phyloP scores from a whole-genome alignment of 805 yeast genomes.

The Saturnispora quitensis region DNA sequence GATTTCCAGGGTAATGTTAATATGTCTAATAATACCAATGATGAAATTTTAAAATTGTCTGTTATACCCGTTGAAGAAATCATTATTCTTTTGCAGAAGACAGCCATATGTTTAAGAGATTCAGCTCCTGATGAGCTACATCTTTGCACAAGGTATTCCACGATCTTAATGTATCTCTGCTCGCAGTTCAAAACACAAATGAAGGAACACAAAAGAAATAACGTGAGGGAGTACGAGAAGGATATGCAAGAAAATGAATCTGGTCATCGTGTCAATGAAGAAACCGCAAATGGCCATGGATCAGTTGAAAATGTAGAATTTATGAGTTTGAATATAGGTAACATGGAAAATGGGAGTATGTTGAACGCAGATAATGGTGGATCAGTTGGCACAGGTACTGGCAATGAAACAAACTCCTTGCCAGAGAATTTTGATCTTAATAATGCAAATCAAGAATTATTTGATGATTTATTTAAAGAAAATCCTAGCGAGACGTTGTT shows the following conservation, averaged over 20 bases:
- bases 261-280: neutral
- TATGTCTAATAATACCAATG: slow-evolving; percentile 6
- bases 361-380: slow-evolving; percentile 4
- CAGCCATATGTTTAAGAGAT: slow-evolving; percentile 67
- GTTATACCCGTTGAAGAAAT: slow-evolving; percentile 67
- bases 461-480: slow-evolving; percentile 26
- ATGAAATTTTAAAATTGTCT: slow-evolving; percentile 39
- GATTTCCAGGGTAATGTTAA: slow-evolving; percentile 8
- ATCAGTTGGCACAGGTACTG: slow-evolving; percentile 1
- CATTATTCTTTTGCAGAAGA: slow-evolving; percentile 52
- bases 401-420: neutral
- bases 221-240: slow-evolving; percentile 11
- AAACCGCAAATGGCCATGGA: neutral
- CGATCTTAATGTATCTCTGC: slow-evolving; percentile 65
- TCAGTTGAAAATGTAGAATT: neutral
- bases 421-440: slow-evolving; percentile 9
- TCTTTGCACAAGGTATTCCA: slow-evolving; percentile 69
- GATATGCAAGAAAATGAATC: slow-evolving; percentile 5
- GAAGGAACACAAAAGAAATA: slow-evolving; percentile 13
- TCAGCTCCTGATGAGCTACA: slow-evolving; percentile 88
- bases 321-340: slow-evolving; percentile 3
- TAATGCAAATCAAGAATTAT: slow-evolving; percentile 22
- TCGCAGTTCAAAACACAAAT: slow-evolving; percentile 54
- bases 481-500: slow-evolving; percentile 32
- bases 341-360: slow-evolving; percentile 3